Evolutionary conservation across 345 rosid species (phyloP).

Genomic region (Eutrema heterophyllum): DNA sequence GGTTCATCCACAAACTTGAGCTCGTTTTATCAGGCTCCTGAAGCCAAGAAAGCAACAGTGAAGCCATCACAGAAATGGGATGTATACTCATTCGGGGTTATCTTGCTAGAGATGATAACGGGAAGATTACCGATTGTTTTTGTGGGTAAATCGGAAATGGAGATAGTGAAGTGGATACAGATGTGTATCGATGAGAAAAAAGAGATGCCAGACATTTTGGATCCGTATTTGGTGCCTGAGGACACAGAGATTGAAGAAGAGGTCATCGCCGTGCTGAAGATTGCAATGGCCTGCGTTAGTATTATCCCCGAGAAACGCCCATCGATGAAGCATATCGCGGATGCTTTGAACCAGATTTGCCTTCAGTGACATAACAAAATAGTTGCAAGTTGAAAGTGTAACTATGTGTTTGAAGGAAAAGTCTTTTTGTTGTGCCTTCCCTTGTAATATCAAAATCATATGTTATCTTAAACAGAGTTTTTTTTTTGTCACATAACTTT

Average conservation of each 20-base stretch:
- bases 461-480: neutral
- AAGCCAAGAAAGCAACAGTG: conserved; percentile 61
- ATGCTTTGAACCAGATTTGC: conserved; percentile 38
- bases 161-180: conserved; percentile 77
- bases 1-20: conserved; percentile 43
- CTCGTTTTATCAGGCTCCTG: conserved; percentile 79
- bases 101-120: conserved; percentile 81
- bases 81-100: conserved; percentile 83
- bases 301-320: conserved; percentile 76
- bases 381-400: neutral
- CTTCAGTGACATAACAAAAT: neutral
- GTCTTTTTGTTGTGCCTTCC: neutral
- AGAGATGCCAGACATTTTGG: conserved; percentile 69
- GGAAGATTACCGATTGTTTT: conserved; percentile 58
- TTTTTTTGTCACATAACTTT: conserved; percentile 11
- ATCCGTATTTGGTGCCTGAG: conserved; percentile 67
- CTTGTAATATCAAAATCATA: neutral
- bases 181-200: conserved; percentile 88
- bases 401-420: neutral
- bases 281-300: conserved; percentile 75
- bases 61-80: conserved; percentile 98
- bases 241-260: conserved; percentile 80
- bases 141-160: conserved; percentile 63
- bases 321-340: conserved; percentile 61
- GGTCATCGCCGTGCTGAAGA: conserved; percentile 66